These are phyloP conservation scores for Megacollybia platyphylla DNA, from an alignment of 1,284 basidiomycete genomes.

Conservation along the genomic window DNA sequence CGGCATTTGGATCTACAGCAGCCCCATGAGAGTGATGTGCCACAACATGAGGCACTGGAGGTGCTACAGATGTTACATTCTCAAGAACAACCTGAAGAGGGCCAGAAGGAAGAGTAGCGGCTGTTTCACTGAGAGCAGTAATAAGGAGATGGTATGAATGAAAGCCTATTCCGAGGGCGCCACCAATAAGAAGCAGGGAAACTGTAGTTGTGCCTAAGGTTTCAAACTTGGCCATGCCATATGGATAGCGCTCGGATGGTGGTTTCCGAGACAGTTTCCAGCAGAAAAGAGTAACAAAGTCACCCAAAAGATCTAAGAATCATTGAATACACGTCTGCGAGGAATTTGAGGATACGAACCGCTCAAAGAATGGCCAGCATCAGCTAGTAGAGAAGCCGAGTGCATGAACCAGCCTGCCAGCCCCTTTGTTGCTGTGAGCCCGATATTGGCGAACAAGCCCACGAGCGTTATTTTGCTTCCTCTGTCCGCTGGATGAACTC, in stretches of 20 bases:
- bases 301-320: constrained; percentile 62
- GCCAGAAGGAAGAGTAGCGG: constrained; percentile 42
- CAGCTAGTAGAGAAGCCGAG: constrained; percentile 85
- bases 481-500: constrained; percentile 42
- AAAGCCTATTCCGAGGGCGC: constrained; percentile 85
- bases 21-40: constrained; percentile 47
- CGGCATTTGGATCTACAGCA: constrained; percentile 84
- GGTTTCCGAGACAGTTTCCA: constrained; percentile 81
- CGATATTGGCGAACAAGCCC: constrained; percentile 80
- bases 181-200: constrained; percentile 71
- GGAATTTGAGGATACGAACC: constrained; percentile 32
- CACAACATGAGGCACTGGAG: constrained; percentile 33
- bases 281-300: constrained; percentile 87
- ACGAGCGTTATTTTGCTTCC: constrained; percentile 79
- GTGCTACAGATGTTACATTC: constrained; percentile 41
- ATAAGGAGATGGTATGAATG: constrained; percentile 83
- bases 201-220: constrained; percentile 84
- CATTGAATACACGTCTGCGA: not conserved
- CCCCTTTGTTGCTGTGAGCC: constrained; percentile 76
- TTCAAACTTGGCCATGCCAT: constrained; percentile 90
- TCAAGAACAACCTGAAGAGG: constrained; percentile 47
- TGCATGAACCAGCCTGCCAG: constrained; percentile 80
- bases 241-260: constrained; percentile 70
- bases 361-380: constrained; percentile 90
- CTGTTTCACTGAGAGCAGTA: constrained; percentile 50